phyloP scores from a whole-genome alignment of 225 moss, liverwort and hornwort genomes.

The Physcomitrellopsis africana region DNA sequence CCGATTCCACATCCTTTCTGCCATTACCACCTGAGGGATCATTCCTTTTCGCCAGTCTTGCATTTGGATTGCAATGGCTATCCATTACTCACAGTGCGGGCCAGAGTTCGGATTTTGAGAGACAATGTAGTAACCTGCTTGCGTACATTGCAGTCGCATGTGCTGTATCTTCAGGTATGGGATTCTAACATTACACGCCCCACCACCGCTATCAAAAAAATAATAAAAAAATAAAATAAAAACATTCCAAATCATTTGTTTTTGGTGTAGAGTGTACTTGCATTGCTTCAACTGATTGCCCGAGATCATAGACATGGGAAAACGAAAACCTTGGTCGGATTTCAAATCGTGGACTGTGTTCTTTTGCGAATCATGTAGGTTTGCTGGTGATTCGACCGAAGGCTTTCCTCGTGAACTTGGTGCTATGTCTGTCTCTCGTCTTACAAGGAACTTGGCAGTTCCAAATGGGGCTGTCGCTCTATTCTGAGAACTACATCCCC shows the following conservation, averaged over 20 bases:
- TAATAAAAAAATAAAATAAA: no score
- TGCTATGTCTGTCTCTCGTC: constrained; percentile 71
- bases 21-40: constrained; percentile 77
- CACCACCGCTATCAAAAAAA: no score
- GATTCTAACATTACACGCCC: neutral
- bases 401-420: constrained; percentile 72
- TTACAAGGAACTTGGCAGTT: constrained; percentile 87
- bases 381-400: constrained; percentile 73
- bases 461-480: constrained; percentile 77
- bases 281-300: constrained; percentile 18
- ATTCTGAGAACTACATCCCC: constrained; percentile 72
- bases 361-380: constrained; percentile 34
- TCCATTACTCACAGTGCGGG: constrained; percentile 59
- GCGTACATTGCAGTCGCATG: constrained; percentile 60
- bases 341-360: neutral
- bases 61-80: constrained; percentile 78
- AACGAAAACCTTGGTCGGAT: neutral
- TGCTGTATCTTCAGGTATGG: constrained; percentile 54
- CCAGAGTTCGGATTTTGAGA: constrained; percentile 64
- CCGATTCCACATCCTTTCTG: constrained; percentile 68
- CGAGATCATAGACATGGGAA: neutral
- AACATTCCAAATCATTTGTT: constrained; percentile 1
- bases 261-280: neutral
- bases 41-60: constrained; percentile 75
- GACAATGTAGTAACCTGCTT: constrained; percentile 66